These are phyloP conservation scores for Globisporangium middletonii DNA, from an alignment of 352 stramenopile species.

Conservation along the genomic window DNA sequence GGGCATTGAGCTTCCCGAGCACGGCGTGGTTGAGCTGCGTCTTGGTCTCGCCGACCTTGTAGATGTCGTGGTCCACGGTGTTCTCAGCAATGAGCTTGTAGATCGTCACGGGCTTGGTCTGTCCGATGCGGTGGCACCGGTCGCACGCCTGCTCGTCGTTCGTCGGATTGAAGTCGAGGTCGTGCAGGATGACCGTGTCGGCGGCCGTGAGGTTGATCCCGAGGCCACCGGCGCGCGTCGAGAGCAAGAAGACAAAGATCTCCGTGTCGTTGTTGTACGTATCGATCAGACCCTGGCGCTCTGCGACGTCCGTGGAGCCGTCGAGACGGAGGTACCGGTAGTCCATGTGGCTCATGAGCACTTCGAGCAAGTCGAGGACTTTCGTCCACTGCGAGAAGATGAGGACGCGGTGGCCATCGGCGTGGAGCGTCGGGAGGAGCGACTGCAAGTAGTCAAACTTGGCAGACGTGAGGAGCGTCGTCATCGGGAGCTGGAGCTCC, in stretches of 20 bases:
- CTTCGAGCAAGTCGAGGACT: constrained; percentile 91
- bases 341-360: constrained; percentile 72
- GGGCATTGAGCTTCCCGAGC: constrained; percentile 74
- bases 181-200: constrained; percentile 85
- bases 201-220: constrained; percentile 97
- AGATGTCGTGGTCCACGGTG: constrained; percentile 92
- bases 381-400: constrained; percentile 98
- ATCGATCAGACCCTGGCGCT: constrained; percentile 79
- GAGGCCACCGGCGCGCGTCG: constrained; percentile 94
- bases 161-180: constrained; percentile 85
- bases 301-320: constrained; percentile 65
- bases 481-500: constrained; percentile 78
- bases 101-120: constrained; percentile 86
- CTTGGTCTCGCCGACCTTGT: constrained; percentile 79
- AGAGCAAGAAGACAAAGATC: constrained; percentile 97
- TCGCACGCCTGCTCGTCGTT: constrained; percentile 86
- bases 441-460: constrained; percentile 92
- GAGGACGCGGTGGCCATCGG: constrained; percentile 91
- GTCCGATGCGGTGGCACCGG: constrained; percentile 87
- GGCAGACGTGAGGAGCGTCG: constrained; percentile 89
- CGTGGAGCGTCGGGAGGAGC: constrained; percentile 84
- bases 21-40: constrained; percentile 85
- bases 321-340: constrained; percentile 78
- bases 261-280: constrained; percentile 85
- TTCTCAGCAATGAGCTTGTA: constrained; percentile 90